Base-by-base conservation (phyloP, 2,329 filamentous ascomycete genomes). In the Camillea tinctor region DNA sequence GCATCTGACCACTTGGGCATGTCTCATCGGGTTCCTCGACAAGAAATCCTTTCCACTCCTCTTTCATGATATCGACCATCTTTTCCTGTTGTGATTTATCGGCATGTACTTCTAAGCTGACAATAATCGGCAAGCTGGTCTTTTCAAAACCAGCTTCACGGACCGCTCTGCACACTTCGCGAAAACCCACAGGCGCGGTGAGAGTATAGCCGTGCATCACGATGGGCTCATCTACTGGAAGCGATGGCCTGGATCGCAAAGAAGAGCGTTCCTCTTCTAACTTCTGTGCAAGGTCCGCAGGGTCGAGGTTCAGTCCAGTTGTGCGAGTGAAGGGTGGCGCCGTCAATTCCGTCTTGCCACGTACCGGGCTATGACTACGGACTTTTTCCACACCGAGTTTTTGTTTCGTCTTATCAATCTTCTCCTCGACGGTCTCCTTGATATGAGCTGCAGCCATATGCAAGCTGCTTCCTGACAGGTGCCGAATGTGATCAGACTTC, bases 51-150 rank as follows among this genome's bases (percentile, higher is more conserved):
- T 83, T 84, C 93, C 93, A 99, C 64, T 91, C 89, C 66, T 97
- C 87, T 65, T 88, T 88, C 90, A 99, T 97, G 64, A 98, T 96
- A 58, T 91, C 85, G 11, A 97, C 93, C 91, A 98, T 97, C 55
- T 90, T 84, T 64, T 92, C 87, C 74, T 99, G 95, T 74, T 98
- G 94, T 56, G 91, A 86, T 1, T 83, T 79, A 62, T 89, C 86
- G 15, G 92, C 89, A 74, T 98, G 94, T 0, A 98, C 91, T 75
- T 99, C 95, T 5, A 98, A 82, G 73, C 93, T 97, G 65, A 98
- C 86, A 60, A 98, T 96, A 48, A 99, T 80, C 0, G 95, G 95
- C 20, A 97, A 80, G 56, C 90, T 84, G 61, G 86, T 93, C 6
- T 80, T 84, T 24, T 85, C 79, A 69, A 98, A 98, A 0, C 92